These are phyloP conservation scores for Dacryopinax primogenitus DNA, from an alignment of 768 basidiomycete genomes.

Conservation along the genomic window DNA sequence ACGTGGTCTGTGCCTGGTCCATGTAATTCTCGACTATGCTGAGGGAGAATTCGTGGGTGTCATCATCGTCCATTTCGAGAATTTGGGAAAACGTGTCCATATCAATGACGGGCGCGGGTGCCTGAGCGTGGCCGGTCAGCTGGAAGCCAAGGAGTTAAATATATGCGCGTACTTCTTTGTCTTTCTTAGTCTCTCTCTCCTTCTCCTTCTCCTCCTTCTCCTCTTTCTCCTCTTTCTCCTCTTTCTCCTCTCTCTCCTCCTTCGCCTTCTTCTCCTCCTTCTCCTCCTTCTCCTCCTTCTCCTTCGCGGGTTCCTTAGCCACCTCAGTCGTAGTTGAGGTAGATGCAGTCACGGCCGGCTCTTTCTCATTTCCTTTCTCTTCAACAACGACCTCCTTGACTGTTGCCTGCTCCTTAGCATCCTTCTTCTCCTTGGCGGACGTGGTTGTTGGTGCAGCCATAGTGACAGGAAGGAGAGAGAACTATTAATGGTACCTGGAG, in stretches of 20 bases:
- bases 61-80: slow-evolving; percentile 78
- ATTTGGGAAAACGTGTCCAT: slow-evolving; percentile 75
- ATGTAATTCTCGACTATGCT: slow-evolving; percentile 74
- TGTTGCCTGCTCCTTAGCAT: not conserved
- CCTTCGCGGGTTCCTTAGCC: not conserved
- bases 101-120: slow-evolving; percentile 40
- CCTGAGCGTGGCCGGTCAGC: not conserved
- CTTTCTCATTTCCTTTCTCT: not conserved
- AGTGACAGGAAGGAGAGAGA: not conserved
- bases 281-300: not conserved
- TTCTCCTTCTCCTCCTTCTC: not conserved
- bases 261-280: not conserved
- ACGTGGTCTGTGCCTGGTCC: slow-evolving; percentile 61
- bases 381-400: not conserved
- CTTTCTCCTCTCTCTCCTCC: not conserved
- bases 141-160: not conserved
- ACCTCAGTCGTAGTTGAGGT: not conserved
- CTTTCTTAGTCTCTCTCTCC: not conserved
- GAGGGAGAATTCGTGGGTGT: slow-evolving; percentile 52
- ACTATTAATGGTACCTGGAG: not conserved
- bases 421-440: not conserved
- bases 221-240: not conserved
- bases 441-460: not conserved
- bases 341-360: not conserved
- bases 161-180: not conserved